Conservation (phyloP, 2,329 filamentous ascomycete species). For the Cercospora canescens region DNA sequence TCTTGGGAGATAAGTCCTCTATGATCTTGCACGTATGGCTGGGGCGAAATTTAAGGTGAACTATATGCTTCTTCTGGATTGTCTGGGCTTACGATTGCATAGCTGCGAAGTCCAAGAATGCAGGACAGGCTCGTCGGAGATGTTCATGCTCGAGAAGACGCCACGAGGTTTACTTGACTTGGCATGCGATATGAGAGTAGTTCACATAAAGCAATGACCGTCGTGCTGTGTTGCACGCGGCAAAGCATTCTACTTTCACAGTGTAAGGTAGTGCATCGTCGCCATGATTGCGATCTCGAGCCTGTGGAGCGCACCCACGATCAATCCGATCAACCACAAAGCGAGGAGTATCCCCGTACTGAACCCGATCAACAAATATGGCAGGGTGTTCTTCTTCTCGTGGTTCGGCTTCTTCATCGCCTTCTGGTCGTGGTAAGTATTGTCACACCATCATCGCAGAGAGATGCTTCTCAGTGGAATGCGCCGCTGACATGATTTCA, state of each 20-base stretch:
- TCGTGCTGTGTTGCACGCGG: not conserved
- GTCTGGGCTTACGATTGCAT: not conserved
- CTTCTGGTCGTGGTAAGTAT: constrained; percentile 72
- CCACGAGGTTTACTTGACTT: not conserved
- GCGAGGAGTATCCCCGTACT: constrained; percentile 76
- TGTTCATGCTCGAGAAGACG: not conserved
- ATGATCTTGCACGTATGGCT: not conserved
- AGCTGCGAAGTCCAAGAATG: not conserved
- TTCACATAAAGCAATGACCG: not conserved
- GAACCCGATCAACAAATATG: constrained; percentile 76
- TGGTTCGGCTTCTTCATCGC: constrained; percentile 84
- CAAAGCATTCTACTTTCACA: not conserved
- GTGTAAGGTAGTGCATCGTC: not conserved
- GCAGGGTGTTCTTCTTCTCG: constrained; percentile 84
- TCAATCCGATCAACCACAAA: constrained; percentile 83
- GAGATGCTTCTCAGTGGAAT: not conserved
- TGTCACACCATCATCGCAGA: not conserved
- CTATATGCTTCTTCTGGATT: not conserved
- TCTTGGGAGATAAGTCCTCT: constrained; percentile 12
- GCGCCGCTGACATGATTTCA: not conserved
- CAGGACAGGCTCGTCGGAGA: not conserved
- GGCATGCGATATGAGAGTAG: not conserved
- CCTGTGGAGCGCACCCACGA: constrained; percentile 60
- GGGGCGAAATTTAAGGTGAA: not conserved
- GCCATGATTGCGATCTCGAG: constrained; percentile 13